Base-by-base conservation (phyloP, 2,329 filamentous ascomycete genomes). In the Coniochaeta sp. region DNA sequence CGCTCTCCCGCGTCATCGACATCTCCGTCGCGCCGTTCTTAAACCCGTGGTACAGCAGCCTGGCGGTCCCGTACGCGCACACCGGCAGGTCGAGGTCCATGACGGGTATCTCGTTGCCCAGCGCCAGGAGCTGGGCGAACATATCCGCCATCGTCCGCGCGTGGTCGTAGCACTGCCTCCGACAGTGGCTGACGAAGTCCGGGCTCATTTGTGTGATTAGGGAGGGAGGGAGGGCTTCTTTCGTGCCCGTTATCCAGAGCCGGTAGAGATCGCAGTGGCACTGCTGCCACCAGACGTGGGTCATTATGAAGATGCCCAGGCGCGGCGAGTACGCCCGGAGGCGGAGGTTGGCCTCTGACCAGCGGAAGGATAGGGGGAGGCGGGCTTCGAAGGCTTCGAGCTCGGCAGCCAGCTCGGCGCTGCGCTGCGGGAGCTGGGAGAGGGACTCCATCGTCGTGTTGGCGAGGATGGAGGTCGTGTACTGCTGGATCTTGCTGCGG, bases 271-370 rank as follows among this genome's bases (percentile, higher is more conserved):
- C 78, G 56, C 77, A 77, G 57, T 81, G 73, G 52, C 78, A 82
- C 55, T 81, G 78, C 26, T 76, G 70, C 77, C 77, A 81, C 76
- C 75, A 79, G 8, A 82, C 69, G 55, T 82, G 78, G 9, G 81
- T 81, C 77, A 81, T 81, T 58, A 81, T 67, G 53, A 78, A 82
- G 38, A 79, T 76, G 54, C 77, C 79, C 6, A 82, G 70, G 3
- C 79, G 70, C 2, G 78, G 75, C 1, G 79, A 82, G 57, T 81
- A 82, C 3, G 77, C 76, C 6, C 79, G 73, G 22, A 82, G 66
- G 13, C 77, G 72, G 4, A 81, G 66, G 27, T 80, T 81, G 55
- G 70, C 75, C 54, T 81, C 78, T 10, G 77, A 81, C 61, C 79
- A 82, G 47, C 76, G 75, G 57, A 82, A 82, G 9, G 77, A 81